phyloP scores from a whole-genome alignment of 1,284 basidiomycete genomes.

The Leccinum brunneo-olivaceum region DNA sequence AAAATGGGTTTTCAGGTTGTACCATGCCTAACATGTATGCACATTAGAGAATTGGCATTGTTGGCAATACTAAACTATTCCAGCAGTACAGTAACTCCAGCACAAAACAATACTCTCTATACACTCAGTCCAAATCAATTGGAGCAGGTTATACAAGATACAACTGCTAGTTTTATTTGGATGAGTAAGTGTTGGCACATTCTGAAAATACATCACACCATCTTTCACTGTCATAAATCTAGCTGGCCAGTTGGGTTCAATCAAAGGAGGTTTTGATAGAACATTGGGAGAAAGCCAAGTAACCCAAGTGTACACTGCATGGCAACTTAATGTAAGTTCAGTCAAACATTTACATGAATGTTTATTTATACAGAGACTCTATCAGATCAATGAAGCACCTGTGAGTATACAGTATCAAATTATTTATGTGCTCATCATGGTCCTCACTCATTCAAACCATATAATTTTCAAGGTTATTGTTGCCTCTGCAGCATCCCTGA shows the following conservation, averaged over 20 bases:
- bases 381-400: background rate
- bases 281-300: background rate
- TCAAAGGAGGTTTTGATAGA: background rate
- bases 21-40: background rate
- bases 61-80: background rate
- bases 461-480: background rate
- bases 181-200: background rate
- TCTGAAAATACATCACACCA: no score
- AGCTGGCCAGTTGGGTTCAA: background rate
- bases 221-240: background rate
- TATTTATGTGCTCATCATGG: background rate
- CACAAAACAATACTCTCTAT: background rate
- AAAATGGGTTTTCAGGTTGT: background rate
- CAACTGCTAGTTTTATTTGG: slow-evolving; percentile 5
- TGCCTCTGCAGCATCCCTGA: background rate
- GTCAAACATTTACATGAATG: background rate
- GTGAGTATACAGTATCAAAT: background rate
- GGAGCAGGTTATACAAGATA: background rate
- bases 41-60: background rate
- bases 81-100: background rate
- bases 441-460: no score
- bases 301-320: background rate
- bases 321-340: background rate
- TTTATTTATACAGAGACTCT: background rate
- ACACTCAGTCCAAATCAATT: slow-evolving; percentile 1